A percentile compares a stretch with the other conserved stretches of the same genome.
Evolutionary conservation across 1,284 basidiomycete genomes (phyloP).

Genomic region (Marasmius sp.): DNA sequence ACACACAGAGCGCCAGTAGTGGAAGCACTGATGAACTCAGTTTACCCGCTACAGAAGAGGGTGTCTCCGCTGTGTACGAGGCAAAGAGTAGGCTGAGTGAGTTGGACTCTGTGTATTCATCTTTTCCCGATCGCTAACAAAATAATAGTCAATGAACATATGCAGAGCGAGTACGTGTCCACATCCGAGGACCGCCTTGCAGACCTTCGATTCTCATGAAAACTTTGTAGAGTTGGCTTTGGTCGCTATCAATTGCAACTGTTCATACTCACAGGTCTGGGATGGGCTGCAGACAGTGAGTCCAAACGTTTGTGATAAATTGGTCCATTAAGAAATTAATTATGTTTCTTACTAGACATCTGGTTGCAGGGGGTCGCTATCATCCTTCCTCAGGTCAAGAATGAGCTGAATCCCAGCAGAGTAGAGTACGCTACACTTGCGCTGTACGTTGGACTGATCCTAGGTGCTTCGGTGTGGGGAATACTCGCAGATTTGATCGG

Average conservation of each 20-base stretch:
- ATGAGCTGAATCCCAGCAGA: slow-evolving; percentile 42
- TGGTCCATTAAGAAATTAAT: neutral
- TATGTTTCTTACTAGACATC: slow-evolving; percentile 8
- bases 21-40: neutral
- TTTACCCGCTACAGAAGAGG: slow-evolving; percentile 9
- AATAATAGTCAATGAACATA: slow-evolving; percentile 41
- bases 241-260: slow-evolving; percentile 62
- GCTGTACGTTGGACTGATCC: slow-evolving; percentile 56
- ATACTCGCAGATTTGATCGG: slow-evolving; percentile 49
- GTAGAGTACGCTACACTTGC: slow-evolving; percentile 54
- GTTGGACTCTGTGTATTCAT: neutral
- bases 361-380: slow-evolving; percentile 58
- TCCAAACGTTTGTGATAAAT: slow-evolving; percentile 9
- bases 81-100: slow-evolving; percentile 23
- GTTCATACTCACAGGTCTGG: slow-evolving; percentile 54
- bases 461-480: slow-evolving; percentile 59
- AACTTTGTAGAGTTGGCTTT: slow-evolving; percentile 50
- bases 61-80: slow-evolving; percentile 25
- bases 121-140: neutral
- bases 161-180: slow-evolving; percentile 44
- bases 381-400: slow-evolving; percentile 45
- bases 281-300: slow-evolving; percentile 55
- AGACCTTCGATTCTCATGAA: neutral
- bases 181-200: neutral
- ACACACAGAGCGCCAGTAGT: neutral